A percentile compares a stretch with the other conserved stretches of the same genome.
Conservation (phyloP, 2,329 filamentous ascomycete species). For the Cladosporium cucumerinum region DNA sequence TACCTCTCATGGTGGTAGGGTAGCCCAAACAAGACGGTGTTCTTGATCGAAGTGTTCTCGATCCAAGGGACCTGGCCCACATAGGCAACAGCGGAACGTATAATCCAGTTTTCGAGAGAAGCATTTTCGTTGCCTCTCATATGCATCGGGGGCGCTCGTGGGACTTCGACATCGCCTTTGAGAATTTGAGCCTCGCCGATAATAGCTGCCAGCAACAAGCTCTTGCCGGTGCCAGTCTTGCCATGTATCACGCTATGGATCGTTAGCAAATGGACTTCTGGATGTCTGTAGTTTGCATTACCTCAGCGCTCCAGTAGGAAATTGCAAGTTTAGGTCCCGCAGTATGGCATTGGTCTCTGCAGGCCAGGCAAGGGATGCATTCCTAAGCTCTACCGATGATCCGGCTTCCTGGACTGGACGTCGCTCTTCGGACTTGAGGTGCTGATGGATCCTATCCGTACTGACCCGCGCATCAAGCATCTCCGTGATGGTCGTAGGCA, state of each 20-base stretch:
- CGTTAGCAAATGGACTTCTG: neutral
- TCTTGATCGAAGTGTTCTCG: neutral
- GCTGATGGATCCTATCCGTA: neutral
- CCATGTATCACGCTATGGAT: neutral
- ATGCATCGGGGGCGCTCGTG: neutral
- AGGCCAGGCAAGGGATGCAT: neutral
- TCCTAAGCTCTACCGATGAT: neutral
- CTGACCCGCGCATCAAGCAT: neutral
- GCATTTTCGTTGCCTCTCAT: neutral
- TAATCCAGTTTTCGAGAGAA: neutral
- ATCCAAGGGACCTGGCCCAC: neutral
- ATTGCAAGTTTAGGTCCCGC: neutral
- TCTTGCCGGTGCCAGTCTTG: slow-evolving; percentile 4
- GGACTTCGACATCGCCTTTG: neutral
- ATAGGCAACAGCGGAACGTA: neutral
- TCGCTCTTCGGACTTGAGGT: neutral
- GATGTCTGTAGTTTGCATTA: neutral
- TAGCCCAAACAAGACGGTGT: neutral
- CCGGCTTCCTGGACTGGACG: neutral
- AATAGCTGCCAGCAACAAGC: neutral
- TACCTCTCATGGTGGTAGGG: neutral
- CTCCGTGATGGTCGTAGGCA: neutral
- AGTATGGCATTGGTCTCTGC: neutral
- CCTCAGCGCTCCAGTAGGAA: neutral
- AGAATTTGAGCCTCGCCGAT: neutral